Evolutionary conservation across 208 protist genomes (phyloP), one percentile per base, ranked within the genome.

Genomic region (Crithidia thermophila): DNA sequence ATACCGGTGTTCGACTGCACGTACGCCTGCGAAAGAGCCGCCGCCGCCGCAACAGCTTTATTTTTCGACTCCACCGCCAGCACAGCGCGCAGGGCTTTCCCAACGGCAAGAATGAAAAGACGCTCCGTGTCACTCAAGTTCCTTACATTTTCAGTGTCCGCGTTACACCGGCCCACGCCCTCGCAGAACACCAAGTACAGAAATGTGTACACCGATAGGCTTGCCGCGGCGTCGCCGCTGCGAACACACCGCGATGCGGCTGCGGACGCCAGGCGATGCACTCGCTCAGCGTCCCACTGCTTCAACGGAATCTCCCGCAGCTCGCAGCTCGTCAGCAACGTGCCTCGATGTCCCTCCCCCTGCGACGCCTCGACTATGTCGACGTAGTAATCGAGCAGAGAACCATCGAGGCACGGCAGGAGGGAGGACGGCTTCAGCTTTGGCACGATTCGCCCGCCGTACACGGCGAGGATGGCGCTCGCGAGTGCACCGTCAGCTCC

Each of bases 381-480:
- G 11, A 94, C 60, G 66, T 83, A 87, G 50, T 77, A 77, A 57
- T 89, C 83, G 28, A 91, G 46, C 49, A 91, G 13, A 20, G 59
- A 6, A 2, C 59, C 78, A 56, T 84, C 65, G 5, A 94, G 62
- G 30, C 74, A 87, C 1, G 65, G 66, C 8, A 94, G 39, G 7
- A 94, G 56, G 7, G 84, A 67, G 3, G 76, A 63, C 13, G 79
- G 81, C 40, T 69, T 76, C 50, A 94, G 70, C 21, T 46, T 64
- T 14, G 79, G 75, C 30, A 88, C 47, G 27, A 94, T 49, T 21
- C 67, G 43, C 6, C 57, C 72, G 27, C 73, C 82, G 70, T 92
- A 92, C 1, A 89, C 63, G 39, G 73, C 39, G 9, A 94, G 68
- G 13, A 94, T 77, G 16, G 47, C 45, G 4, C 67, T 39, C 10